Percentiles rank a stretch among this genome's conserved stretches.
phyloP scores from a whole-genome alignment of 2,329 filamentous ascomycete species.

The Fusarium nisikadoi region DNA sequence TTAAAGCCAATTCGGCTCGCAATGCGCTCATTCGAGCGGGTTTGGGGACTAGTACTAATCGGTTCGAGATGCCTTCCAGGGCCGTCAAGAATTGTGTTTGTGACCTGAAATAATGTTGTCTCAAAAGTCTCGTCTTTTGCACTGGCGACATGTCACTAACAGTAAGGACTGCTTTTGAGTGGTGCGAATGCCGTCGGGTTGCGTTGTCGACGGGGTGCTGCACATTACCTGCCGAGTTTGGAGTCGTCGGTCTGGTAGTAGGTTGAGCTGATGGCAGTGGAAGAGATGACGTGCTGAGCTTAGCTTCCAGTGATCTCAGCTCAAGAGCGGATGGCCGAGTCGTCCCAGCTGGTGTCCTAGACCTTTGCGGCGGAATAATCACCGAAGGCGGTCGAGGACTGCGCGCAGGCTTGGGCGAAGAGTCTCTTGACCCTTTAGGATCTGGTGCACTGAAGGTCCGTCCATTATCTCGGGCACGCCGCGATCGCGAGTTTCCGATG shows the following conservation, averaged over 20 bases:
- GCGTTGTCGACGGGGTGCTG: constrained; percentile 61
- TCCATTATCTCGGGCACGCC: constrained; percentile 56
- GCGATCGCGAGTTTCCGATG: constrained; percentile 60
- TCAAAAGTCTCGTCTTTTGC: constrained; percentile 77
- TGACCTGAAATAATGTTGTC: constrained; percentile 85
- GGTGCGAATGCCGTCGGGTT: constrained; percentile 69
- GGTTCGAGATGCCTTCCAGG: constrained; percentile 84
- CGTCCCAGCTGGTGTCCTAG: constrained; percentile 50
- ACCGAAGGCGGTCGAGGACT: constrained; percentile 32
- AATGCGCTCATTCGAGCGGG: constrained; percentile 82
- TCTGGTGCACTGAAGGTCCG: constrained; percentile 60
- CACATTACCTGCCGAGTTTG: constrained; percentile 64
- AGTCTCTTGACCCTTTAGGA: constrained; percentile 45
- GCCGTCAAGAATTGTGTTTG: constrained; percentile 84
- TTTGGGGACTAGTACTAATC: constrained; percentile 85
- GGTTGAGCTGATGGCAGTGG: constrained; percentile 69
- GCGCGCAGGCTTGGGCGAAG: constrained; percentile 44
- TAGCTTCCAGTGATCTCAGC: constrained; percentile 65
- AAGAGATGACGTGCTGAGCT: constrained; percentile 74
- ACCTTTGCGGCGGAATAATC: constrained; percentile 39
- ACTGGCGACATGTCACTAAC: constrained; percentile 70
- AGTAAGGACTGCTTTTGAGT: constrained; percentile 65
- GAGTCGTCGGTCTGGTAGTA: constrained; percentile 65
- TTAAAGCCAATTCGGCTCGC: constrained; percentile 81
- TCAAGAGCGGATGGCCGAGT: constrained; percentile 63